Evolutionary conservation across 2,329 filamentous ascomycete genomes (phyloP).

Genomic region (Colletotrichum sp.): DNA sequence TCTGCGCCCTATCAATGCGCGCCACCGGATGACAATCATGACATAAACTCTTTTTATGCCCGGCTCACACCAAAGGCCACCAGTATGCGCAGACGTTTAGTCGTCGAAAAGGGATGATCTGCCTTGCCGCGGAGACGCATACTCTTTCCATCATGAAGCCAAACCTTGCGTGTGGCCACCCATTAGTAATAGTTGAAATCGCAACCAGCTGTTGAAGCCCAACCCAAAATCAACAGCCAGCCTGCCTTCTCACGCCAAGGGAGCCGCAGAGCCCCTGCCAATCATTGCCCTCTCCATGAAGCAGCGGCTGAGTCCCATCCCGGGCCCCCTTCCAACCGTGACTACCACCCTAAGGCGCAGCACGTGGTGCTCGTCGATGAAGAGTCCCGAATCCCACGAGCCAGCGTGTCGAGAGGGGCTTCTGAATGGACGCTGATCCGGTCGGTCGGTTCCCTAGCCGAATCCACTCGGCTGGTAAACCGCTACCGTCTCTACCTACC

Average conservation of each 20-base stretch:
- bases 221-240: neutral
- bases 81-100: neutral
- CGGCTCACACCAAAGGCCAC: neutral
- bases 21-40: neutral
- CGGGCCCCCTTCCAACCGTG: neutral
- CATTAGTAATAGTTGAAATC: neutral
- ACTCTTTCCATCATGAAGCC: neutral
- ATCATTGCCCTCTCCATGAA: neutral
- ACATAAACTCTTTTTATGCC: neutral
- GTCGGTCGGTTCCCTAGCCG: neutral
- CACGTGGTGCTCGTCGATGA: neutral
- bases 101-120: neutral
- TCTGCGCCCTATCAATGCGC: neutral
- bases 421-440: neutral
- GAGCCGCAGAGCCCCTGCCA: constrained; percentile 1
- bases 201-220: neutral
- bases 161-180: neutral
- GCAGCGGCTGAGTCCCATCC: neutral
- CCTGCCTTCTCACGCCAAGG: neutral
- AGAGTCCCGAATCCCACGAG: neutral
- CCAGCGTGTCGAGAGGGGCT: neutral
- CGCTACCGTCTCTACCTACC: neutral
- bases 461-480: neutral
- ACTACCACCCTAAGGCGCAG: neutral
- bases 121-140: neutral